Percentiles rank a stretch among this genome's conserved stretches.
Evolutionary conservation across 768 basidiomycete genomes (phyloP).

Genomic region (Paxillus involutus): DNA sequence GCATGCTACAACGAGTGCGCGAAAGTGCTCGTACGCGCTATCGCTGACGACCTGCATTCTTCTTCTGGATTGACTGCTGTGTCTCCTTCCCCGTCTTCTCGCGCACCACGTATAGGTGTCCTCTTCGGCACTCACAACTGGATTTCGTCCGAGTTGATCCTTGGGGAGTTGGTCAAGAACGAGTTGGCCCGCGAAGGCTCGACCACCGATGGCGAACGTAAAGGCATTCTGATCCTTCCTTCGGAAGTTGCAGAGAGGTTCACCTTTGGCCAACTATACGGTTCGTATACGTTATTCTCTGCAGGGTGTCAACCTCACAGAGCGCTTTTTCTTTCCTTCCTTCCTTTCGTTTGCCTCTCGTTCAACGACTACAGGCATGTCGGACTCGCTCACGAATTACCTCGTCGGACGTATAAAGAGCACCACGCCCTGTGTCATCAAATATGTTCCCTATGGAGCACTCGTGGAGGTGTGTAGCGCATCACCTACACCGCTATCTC

Average conservation of each 20-base stretch:
- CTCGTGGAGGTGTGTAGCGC: slow-evolving; percentile 52
- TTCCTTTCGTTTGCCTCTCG: neutral
- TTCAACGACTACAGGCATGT: slow-evolving; percentile 62
- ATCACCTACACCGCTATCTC: no score
- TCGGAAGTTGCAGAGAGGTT: slow-evolving; percentile 64
- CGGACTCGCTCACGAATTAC: slow-evolving; percentile 74
- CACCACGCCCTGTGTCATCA: slow-evolving; percentile 70
- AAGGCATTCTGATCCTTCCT: slow-evolving; percentile 40
- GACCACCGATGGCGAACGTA: slow-evolving; percentile 14
- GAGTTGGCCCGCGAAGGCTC: slow-evolving; percentile 43
- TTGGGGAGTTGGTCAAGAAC: slow-evolving; percentile 55
- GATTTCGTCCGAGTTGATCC: slow-evolving; percentile 59
- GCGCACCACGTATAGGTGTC: slow-evolving; percentile 49
- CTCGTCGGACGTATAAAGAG: slow-evolving; percentile 54
- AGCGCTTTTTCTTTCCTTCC: neutral
- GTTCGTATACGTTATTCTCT: slow-evolving; percentile 38
- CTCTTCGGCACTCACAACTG: slow-evolving; percentile 90
- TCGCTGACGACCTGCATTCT: slow-evolving; percentile 50
- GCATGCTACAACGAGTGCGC: slow-evolving; percentile 66
- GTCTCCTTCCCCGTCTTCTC: neutral
- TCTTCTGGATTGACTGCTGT: neutral
- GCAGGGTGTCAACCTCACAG: neutral
- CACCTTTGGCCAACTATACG: slow-evolving; percentile 80
- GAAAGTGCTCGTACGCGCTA: slow-evolving; percentile 49
- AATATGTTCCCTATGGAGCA: slow-evolving; percentile 80